phyloP scores from a whole-genome alignment of 352 stramenopile species.

The Globisporangium paroecandrum region DNA sequence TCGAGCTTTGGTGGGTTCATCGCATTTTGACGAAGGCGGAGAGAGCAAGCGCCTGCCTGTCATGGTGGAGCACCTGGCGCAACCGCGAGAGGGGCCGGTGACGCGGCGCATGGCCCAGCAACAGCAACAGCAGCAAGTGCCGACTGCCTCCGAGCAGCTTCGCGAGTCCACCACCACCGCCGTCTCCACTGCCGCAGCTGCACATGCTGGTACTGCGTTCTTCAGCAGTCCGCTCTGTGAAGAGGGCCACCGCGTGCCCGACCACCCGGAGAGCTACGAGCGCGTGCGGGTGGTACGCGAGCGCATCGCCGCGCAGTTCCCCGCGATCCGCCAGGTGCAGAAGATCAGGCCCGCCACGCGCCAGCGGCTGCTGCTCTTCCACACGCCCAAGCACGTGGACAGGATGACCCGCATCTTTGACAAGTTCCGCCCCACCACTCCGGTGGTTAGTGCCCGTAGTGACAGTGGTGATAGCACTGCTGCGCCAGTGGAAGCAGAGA shows the following conservation, averaged over 20 bases:
- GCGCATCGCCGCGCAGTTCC: conserved; percentile 27
- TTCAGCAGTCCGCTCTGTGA: conserved; percentile 28
- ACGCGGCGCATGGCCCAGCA: conserved; percentile 1
- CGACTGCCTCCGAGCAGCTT: background rate
- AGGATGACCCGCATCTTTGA: conserved; percentile 23
- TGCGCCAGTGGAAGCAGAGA: background rate
- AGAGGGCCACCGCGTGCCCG: conserved; percentile 24
- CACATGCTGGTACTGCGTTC: conserved; percentile 12
- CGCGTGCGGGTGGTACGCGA: conserved; percentile 29
- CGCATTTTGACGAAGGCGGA: background rate
- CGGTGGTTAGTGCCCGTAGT: background rate
- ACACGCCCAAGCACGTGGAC: conserved; percentile 30
- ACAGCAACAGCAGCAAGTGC: background rate
- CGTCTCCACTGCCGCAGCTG: background rate
- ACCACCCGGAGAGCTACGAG: conserved; percentile 29
- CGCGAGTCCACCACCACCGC: background rate
- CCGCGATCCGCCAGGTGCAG: conserved; percentile 20
- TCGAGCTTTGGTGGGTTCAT: background rate
- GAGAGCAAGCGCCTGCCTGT: background rate
- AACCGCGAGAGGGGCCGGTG: background rate
- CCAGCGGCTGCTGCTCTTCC: conserved; percentile 34
- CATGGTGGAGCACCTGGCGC: background rate
- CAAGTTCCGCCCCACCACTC: background rate
- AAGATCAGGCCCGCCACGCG: conserved; percentile 21
- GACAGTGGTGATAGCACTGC: background rate